Evolutionary conservation across 2,329 filamentous ascomycete genomes (phyloP), one percentile per base, ranked within the genome.

Genomic region (Pestalotiopsis sp.): DNA sequence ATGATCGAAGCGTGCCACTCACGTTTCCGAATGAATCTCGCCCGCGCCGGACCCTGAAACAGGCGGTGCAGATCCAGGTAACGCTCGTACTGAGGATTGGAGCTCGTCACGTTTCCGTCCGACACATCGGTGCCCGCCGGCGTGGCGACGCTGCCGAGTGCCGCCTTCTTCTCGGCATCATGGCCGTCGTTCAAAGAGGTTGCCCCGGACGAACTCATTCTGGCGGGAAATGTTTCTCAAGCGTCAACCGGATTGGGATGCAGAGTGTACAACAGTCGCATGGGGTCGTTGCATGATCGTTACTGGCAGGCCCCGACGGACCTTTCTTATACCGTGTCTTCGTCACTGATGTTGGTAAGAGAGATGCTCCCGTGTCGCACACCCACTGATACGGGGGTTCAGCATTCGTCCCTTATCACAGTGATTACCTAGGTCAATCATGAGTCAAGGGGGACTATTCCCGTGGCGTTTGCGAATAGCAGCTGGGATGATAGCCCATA

Each of bases 11-110:
- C 25, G 31, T 27, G 12, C 31, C 27, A 38, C 60, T 63, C 20
- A 63, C 60, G 60, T 59, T 62, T 41, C 6, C 52, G 52, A 7
- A 65, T 61, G 17, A 67, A 41, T 14, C 38, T 63, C 9, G 60
- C 60, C 31, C 17, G 36, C n/a, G 60, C 60, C 11, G 38, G 27
- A 6, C 60, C 63, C 14, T 70, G 65, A 38, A 70, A 69, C 31
- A 64, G 38, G 23, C 55, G 38, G 27, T 70, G 67, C 45, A 71
- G 61, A 39, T 68, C 66, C 23, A 69, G 60, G 59, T 69, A 71
- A 12, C 67, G 63, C 11, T 70, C 69, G 63, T 71, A 71, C 36
- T 71, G 66, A 23, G 69, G 17, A 25, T 41, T 63, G 27, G 60
- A 36, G 11, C 23, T 31, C n/a, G 60, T n/a, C 23, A 41, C 31